Evolutionary conservation across 208 protist species (phyloP), one percentile per base, ranked within the genome.

Genomic region (Wallacemonas collosoma): DNA sequence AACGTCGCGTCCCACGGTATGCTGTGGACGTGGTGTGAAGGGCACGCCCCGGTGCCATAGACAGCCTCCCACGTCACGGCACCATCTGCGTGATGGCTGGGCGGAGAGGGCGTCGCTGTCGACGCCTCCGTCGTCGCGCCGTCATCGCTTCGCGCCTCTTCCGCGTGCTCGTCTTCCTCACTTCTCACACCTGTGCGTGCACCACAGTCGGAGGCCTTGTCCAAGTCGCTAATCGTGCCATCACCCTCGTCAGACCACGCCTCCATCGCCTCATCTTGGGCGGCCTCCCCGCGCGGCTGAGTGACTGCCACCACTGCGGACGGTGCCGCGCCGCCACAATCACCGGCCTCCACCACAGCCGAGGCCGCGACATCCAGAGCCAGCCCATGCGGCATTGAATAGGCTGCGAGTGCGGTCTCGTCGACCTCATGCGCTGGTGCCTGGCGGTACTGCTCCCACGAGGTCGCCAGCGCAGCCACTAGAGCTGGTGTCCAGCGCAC

Each of bases 161-260:
- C 26, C 26, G 26, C 26, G 26, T 26, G 26, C 26, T 26, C 26
- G 26, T 26, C 26, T 26, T 26, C 26, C 26, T 26, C 26, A 26
- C 26, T 26, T 26, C 26, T 26, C 26, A 26, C 26, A 26, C 26
- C 26, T 26, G 26, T 26, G 26, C 26, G 26, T 6, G 45, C 45
- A 50, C 45, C 45, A 0, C 17, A 36, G 53, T 57, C 12, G 3
- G 60, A 65, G 36, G 60, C 41, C 3, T 4, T 8, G 4, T 65
- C 60, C n/a, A 65, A 35, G 40, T 65, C 60, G 17, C 60, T 65
- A 41, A 54, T 61, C 12, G 40, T 57, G 35, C 14, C 53, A 17
- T 11, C 66, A 8, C 26, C 66, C 39, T 17, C 66, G 36, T 71
- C 66, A 5, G 66, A 71, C 66, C 66, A 71, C 14, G 53, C 53